phyloP scores from a whole-genome alignment of 1,139 yeast species.

The Nakaseomyces glabratus region DNA sequence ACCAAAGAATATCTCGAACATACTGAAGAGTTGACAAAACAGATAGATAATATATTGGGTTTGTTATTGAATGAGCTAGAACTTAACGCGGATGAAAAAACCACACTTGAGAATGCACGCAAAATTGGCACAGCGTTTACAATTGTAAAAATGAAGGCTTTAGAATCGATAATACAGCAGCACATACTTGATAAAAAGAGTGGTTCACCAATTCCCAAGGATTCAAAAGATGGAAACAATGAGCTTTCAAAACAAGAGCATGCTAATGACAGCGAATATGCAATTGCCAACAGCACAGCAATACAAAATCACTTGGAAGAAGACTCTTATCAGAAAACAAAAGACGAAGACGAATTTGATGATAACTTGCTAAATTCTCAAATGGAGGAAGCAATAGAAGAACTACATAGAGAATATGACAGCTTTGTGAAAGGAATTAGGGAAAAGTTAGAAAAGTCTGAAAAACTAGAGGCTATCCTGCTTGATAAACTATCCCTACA shows the following conservation, averaged over 20 bases:
- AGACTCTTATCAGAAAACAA: conserved; percentile 3
- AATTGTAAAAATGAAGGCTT: conserved; percentile 30
- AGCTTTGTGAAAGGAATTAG: conserved; percentile 23
- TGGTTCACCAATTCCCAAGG: no score
- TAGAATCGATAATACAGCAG: conserved; percentile 19
- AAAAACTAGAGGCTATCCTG: conserved; percentile 16
- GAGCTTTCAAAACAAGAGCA: conserved; percentile 1
- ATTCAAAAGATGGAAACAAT: not conserved
- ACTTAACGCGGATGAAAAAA: conserved; percentile 25
- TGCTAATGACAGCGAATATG: conserved; percentile 6
- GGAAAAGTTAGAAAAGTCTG: conserved; percentile 18
- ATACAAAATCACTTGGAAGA: conserved; percentile 6
- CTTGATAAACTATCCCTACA: conserved; percentile 21
- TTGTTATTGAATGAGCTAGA: conserved; percentile 17
- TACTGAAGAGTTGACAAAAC: conserved; percentile 26
- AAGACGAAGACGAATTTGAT: conserved; percentile 9
- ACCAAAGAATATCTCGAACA: conserved; percentile 28
- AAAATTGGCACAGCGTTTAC: conserved; percentile 26
- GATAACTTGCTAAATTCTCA: conserved; percentile 17
- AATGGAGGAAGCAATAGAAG: conserved; percentile 24
- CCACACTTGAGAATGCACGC: conserved; percentile 26
- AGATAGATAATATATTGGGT: conserved; percentile 28
- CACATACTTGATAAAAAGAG: no score
- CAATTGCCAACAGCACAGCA: conserved; percentile 14
- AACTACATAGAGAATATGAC: conserved; percentile 27